Conservation (phyloP, 306 rosid genomes). For the Trifolium subterraneum region DNA sequence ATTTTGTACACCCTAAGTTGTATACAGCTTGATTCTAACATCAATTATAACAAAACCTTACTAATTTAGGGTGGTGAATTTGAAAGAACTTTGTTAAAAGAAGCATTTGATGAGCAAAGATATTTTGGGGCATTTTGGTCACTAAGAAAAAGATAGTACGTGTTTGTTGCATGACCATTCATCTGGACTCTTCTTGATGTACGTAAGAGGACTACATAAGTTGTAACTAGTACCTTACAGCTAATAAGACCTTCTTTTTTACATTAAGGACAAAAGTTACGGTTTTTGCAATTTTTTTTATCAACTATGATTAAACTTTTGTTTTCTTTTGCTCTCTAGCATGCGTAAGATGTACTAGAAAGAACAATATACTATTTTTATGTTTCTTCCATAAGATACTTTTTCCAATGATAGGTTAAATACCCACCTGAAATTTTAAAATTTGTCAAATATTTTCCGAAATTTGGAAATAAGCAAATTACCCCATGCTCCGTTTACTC, state of each 20-base stretch:
- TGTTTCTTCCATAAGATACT: neutral
- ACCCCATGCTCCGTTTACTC: no score
- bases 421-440: no score
- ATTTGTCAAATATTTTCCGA: no score
- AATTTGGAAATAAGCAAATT: no score
- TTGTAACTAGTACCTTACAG: constrained; percentile 37
- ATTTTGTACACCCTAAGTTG: constrained; percentile 20
- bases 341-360: constrained; percentile 13
- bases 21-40: constrained; percentile 38
- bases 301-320: constrained; percentile 22
- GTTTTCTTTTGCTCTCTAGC: constrained; percentile 9
- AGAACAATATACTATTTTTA: neutral
- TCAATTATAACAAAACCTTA: neutral
- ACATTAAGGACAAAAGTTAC: constrained; percentile 41
- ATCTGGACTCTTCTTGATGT: constrained; percentile 36
- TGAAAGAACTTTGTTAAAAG: constrained; percentile 7
- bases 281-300: neutral
- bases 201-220: constrained; percentile 9
- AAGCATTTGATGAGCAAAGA: neutral
- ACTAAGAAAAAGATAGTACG: neutral
- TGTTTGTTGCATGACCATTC: neutral
- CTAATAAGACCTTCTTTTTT: constrained; percentile 36
- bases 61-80: neutral
- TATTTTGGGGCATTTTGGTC: constrained; percentile 47
- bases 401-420: no score